A percentile compares a stretch with the other conserved stretches of the same genome.
phyloP scores from a whole-genome alignment of 768 basidiomycete genomes.

The Chalciporus chontae region DNA sequence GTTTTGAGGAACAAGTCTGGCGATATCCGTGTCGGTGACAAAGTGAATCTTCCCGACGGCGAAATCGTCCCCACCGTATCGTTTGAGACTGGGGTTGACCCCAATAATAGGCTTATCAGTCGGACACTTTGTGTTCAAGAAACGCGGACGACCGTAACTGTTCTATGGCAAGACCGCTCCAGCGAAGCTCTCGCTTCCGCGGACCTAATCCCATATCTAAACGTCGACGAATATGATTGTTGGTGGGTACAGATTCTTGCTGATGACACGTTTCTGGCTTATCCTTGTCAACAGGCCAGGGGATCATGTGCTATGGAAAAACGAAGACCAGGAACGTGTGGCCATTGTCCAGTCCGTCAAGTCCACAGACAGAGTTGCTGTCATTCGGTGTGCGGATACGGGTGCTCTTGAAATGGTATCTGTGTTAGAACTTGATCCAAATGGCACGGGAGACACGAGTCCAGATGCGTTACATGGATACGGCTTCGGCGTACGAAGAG shows the following conservation, averaged over 20 bases:
- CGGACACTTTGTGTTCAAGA: slow-evolving; percentile 62
- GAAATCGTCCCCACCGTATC: slow-evolving; percentile 48
- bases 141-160: slow-evolving; percentile 62
- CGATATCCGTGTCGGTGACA: slow-evolving; percentile 72
- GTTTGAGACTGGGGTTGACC: slow-evolving; percentile 54
- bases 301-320: slow-evolving; percentile 83
- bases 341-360: slow-evolving; percentile 81
- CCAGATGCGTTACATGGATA: slow-evolving; percentile 45
- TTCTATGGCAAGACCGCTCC: slow-evolving; percentile 89
- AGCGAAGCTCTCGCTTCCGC: slow-evolving; percentile 57
- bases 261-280: neutral
- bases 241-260: slow-evolving; percentile 48
- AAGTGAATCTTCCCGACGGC: slow-evolving; percentile 55
- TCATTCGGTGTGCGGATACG: slow-evolving; percentile 55
- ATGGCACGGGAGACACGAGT: slow-evolving; percentile 58
- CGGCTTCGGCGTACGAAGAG: slow-evolving; percentile 75
- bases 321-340: slow-evolving; percentile 60
- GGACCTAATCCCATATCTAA: slow-evolving; percentile 75
- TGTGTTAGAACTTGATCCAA: slow-evolving; percentile 84
- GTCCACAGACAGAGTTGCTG: slow-evolving; percentile 66
- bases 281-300: slow-evolving; percentile 64
- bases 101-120: slow-evolving; percentile 46
- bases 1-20: slow-evolving; percentile 59
- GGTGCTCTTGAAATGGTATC: slow-evolving; percentile 63
- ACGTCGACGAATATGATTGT: slow-evolving; percentile 89